A percentile compares a stretch with the other conserved stretches of the same genome.
phyloP scores from a whole-genome alignment of 371 early-diverging fungal genomes.

The Thermomucor indicae-seudaticae region DNA sequence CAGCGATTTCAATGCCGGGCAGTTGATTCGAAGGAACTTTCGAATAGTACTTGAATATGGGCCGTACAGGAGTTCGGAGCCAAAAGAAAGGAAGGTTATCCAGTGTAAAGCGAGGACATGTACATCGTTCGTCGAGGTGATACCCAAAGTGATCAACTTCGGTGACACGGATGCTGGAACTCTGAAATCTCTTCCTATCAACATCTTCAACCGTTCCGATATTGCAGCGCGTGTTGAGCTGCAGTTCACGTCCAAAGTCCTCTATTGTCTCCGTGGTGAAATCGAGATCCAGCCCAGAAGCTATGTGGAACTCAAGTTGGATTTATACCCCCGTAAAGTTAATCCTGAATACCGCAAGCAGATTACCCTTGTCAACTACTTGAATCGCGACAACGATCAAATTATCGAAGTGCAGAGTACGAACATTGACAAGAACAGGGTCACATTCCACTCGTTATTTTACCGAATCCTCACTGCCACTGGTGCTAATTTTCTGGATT shows the following conservation, averaged over 20 bases:
- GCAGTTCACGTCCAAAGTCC: conserved; percentile 87
- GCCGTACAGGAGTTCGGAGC: conserved; percentile 44
- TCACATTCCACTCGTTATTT: conserved; percentile 95
- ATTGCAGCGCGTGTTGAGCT: conserved; percentile 83
- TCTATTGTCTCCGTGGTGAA: conserved; percentile 79
- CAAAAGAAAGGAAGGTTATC: conserved; percentile 77
- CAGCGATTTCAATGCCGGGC: conserved; percentile 70
- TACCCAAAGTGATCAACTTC: conserved; percentile 83
- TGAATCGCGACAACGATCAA: conserved; percentile 88
- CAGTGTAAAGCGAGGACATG: conserved; percentile 91
- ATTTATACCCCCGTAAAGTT: conserved; percentile 96
- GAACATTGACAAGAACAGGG: conserved; percentile 93
- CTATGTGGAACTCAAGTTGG: conserved; percentile 82
- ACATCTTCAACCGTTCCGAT: conserved; percentile 85
- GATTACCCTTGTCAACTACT: conserved; percentile 86
- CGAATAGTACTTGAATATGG: conserved; percentile 74
- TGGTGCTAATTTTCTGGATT: conserved; percentile 92
- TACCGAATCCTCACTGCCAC: conserved; percentile 90
- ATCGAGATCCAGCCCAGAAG: conserved; percentile 82
- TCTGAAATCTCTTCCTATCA: conserved; percentile 80
- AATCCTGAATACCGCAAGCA: conserved; percentile 97
- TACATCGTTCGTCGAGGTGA: conserved; percentile 88
- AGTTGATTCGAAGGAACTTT: conserved; percentile 73
- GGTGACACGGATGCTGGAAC: conserved; percentile 95
- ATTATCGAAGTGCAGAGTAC: conserved; percentile 89